Conservation (phyloP, 225 moss, liverwort and hornwort species). For the Sphagnum contortum region DNA sequence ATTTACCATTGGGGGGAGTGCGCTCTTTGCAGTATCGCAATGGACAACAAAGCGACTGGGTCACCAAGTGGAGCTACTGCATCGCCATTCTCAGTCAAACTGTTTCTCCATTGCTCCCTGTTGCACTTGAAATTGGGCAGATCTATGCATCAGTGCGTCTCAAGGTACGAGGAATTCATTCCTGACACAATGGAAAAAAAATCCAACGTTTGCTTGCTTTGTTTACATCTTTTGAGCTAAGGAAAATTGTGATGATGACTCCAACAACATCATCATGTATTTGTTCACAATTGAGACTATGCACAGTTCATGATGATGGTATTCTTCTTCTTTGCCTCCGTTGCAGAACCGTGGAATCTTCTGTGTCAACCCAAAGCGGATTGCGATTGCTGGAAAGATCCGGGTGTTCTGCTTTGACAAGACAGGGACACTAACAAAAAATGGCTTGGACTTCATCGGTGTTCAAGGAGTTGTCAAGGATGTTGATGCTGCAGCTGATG, state of each 20-base stretch:
- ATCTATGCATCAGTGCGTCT: constrained; percentile 44
- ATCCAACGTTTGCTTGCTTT: too few relatives aligned
- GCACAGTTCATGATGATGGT: too few relatives aligned
- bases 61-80: constrained; percentile 47
- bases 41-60: constrained; percentile 40
- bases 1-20: too few relatives aligned
- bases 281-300: too few relatives aligned
- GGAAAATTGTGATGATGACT: too few relatives aligned
- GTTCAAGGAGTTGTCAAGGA: constrained; percentile 17
- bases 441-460: constrained; percentile 45
- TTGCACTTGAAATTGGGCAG: constrained; percentile 61
- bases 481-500: neutral
- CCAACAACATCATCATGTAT: too few relatives aligned
- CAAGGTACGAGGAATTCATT: constrained; percentile 19
- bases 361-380: constrained; percentile 53
- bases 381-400: constrained; percentile 64
- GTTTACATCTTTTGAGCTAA: too few relatives aligned
- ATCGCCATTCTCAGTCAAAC: constrained; percentile 32
- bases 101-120: constrained; percentile 52
- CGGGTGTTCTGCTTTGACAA: constrained; percentile 66
- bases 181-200: too few relatives aligned
- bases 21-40: constrained; percentile 14
- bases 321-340: too few relatives aligned
- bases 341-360: constrained; percentile 19
- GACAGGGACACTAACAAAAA: constrained; percentile 56